Base-by-base conservation (phyloP, 768 basidiomycete species). In the Cystobasidium ongulense region DNA sequence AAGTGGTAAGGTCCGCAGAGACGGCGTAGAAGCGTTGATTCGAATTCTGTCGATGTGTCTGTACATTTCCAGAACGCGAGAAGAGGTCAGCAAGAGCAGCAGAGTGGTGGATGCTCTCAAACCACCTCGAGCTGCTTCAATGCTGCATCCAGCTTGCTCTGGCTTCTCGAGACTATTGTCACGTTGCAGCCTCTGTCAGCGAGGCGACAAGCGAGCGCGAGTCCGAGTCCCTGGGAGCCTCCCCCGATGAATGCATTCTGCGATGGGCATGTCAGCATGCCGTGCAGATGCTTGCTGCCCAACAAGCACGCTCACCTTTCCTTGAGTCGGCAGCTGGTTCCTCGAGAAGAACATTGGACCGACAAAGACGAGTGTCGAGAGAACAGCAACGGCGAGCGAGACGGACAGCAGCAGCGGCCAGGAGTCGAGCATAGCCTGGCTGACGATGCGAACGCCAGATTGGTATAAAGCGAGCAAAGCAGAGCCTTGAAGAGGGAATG, bases 231-330 rank as follows among this genome's bases (percentile, higher is more conserved):
- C 17, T 87, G 84, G 50, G 88, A 89, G 1, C 90, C 92, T 1
- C 92, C 92, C 0, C 91, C 91, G 21, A 95, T 83, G 79, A 91
- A 91, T 81, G 87, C 87, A 77, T 92, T 90, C 92, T 94, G 74
- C 10, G 25, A 35, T 31, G 8, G 13, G 52, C 7, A 54, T 10
- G 27, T 54, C n/a, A 54, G 52, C 23, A 31, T 31, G 23, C n/a
- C n/a, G 15, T 23, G 46, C 46, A 15, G 46, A 23, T 50, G 46
- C 46, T 10, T 23, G 57, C 57, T 61, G 57, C 57, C 23, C 46
- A 23, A 23, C 46, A 15, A 15, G 46, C 46, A 15, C 46, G 46
- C 46, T 57, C 23, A 61, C 57, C 57, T 61, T 61, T 7, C 57
- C 57, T 25, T 61, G 18, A 23, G 36, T 31, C 29, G 57, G 57